Evolutionary conservation across 2,329 filamentous ascomycete species (phyloP).

Genomic region (Fusarium goolgardi): DNA sequence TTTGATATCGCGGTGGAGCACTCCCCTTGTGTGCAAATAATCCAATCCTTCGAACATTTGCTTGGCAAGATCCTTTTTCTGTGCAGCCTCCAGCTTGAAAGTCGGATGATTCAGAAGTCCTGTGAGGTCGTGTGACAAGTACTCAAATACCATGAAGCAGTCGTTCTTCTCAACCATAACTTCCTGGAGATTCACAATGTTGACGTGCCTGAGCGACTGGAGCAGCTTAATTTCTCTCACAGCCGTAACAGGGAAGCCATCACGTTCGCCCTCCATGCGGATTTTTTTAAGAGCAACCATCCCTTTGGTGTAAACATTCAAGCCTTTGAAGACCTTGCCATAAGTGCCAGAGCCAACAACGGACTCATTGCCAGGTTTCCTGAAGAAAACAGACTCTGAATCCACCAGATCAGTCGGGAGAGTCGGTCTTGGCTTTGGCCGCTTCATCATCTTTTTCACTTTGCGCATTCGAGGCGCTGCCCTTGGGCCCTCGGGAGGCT

Average conservation of each 20-base stretch:
- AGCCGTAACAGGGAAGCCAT: constrained; percentile 91
- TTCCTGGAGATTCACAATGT: constrained; percentile 85
- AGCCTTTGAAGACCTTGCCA: constrained; percentile 93
- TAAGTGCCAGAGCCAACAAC: constrained; percentile 96
- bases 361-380: constrained; percentile 97
- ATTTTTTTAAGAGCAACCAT: constrained; percentile 90
- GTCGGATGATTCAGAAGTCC: constrained; percentile 94
- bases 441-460: constrained; percentile 75
- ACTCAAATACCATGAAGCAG: constrained; percentile 99
- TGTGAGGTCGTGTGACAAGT: constrained; percentile 94
- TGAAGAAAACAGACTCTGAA: constrained; percentile 91
- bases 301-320: constrained; percentile 89
- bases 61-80: constrained; percentile 92
- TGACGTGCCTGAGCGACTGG: constrained; percentile 84
- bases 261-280: constrained; percentile 91
- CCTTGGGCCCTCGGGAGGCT: constrained; percentile 52
- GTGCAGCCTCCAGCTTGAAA: constrained; percentile 83
- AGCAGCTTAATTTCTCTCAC: constrained; percentile 91
- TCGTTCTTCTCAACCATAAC: constrained; percentile 99
- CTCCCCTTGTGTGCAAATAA: constrained; percentile 92
- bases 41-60: constrained; percentile 95
- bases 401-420: constrained; percentile 77
- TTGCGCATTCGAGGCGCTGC: constrained; percentile 66
- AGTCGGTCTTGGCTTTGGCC: constrained; percentile 76
- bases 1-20: constrained; percentile 97